Percentiles rank a stretch among this genome's conserved stretches.
These are phyloP conservation scores for Trichoderma sp. DNA, from an alignment of 2,329 filamentous ascomycete species.

Conservation along the genomic window DNA sequence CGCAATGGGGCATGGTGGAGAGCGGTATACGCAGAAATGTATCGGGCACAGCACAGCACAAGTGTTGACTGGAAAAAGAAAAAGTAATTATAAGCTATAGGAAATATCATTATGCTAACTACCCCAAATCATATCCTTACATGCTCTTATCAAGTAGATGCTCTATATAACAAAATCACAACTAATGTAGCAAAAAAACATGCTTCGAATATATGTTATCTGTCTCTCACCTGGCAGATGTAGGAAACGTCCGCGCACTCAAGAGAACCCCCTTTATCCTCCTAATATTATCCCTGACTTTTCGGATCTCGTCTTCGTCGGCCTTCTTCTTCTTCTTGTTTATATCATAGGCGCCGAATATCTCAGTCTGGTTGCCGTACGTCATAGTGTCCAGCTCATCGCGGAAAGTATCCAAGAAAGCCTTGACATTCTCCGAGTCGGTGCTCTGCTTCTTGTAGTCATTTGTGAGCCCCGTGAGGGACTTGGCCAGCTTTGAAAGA, in stretches of 20 bases:
- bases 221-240: constrained; percentile 41
- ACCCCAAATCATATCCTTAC: not conserved
- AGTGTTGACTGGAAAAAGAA: not conserved
- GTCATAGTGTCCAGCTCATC: constrained; percentile 68
- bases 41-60: not conserved
- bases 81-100: constrained; percentile 3
- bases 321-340: constrained; percentile 50
- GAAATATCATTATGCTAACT: not conserved
- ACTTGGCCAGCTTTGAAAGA: constrained; percentile 49
- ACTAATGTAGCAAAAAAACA: not conserved
- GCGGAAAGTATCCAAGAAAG: constrained; percentile 60
- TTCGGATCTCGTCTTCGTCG: constrained; percentile 72
- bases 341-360: constrained; percentile 45
- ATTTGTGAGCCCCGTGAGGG: constrained; percentile 49
- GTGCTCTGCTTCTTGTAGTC: constrained; percentile 51
- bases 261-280: constrained; percentile 79
- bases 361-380: constrained; percentile 48
- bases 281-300: constrained; percentile 74
- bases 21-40: not conserved
- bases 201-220: not conserved
- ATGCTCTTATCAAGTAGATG: not conserved
- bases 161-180: not conserved
- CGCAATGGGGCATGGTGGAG: not conserved
- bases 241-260: constrained; percentile 74
- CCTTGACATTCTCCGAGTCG: constrained; percentile 55